These are phyloP conservation scores for Cladorrhinum samala DNA, from an alignment of 495 filamentous ascomycete genomes.

Conservation along the genomic window DNA sequence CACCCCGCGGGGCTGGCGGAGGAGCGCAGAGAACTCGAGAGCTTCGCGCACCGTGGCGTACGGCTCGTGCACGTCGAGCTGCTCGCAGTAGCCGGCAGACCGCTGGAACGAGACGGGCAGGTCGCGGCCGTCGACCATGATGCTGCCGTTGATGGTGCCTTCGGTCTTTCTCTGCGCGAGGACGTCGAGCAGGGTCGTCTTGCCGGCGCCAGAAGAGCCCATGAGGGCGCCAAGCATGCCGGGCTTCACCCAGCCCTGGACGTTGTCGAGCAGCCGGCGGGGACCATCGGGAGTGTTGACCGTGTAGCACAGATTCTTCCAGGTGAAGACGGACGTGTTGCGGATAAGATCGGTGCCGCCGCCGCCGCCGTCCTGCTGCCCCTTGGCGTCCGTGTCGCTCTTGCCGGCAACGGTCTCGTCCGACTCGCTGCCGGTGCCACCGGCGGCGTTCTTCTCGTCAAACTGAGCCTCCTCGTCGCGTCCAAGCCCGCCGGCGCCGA, in stretches of 20 bases:
- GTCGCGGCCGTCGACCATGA: constrained; percentile 69
- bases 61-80: constrained; percentile 75
- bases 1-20: constrained; percentile 65
- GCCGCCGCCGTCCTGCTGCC: constrained; percentile 1
- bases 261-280: constrained; percentile 53
- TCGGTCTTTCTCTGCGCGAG: constrained; percentile 70
- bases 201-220: constrained; percentile 78
- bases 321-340: constrained; percentile 53
- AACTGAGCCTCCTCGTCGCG: constrained; percentile 26
- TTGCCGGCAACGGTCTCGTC: constrained; percentile 4
- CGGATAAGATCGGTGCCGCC: constrained; percentile 33
- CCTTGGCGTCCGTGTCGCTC: constrained; percentile 22
- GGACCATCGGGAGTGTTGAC: constrained; percentile 59
- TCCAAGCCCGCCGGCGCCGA: background rate
- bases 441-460: constrained; percentile 37
- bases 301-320: constrained; percentile 55
- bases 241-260: constrained; percentile 74
- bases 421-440: constrained; percentile 7
- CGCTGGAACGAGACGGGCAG: constrained; percentile 72
- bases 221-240: constrained; percentile 74
- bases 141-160: constrained; percentile 63
- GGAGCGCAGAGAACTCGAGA: constrained; percentile 67
- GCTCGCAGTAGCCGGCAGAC: constrained; percentile 79
- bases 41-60: constrained; percentile 79
- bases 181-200: constrained; percentile 58